Percentiles rank a stretch among this genome's conserved stretches.
These are phyloP conservation scores for Tetragonia tetragonoides DNA, from an alignment of 148 eudicot genomes.

Conservation along the genomic window DNA sequence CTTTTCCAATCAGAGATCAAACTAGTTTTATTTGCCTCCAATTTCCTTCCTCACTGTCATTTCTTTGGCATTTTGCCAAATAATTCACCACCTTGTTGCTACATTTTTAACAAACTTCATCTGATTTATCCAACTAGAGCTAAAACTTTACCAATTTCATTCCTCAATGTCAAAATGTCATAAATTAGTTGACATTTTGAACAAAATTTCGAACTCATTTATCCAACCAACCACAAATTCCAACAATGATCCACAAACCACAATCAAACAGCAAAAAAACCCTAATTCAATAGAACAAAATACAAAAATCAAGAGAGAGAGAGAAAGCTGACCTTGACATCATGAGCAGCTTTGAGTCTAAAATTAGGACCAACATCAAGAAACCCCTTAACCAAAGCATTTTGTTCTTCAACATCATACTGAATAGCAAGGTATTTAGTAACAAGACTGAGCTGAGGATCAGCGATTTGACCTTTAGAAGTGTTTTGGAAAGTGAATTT, in stretches of 20 bases:
- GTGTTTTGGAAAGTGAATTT: conserved; percentile 67
- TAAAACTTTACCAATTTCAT: too few relatives aligned
- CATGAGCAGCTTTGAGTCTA: conserved; percentile 32
- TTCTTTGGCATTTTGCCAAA: too few relatives aligned
- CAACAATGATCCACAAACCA: too few relatives aligned
- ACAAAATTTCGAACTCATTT: too few relatives aligned
- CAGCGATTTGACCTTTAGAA: conserved; percentile 49
- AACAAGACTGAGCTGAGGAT: conserved; percentile 55
- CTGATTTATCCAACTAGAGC: too few relatives aligned
- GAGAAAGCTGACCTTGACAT: conserved; percentile 52
- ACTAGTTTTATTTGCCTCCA: too few relatives aligned
- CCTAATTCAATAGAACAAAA: not conserved
- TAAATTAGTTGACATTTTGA: too few relatives aligned
- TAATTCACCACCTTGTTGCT: too few relatives aligned
- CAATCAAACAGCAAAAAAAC: not conserved
- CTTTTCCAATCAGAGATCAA: not conserved
- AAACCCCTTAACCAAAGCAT: conserved; percentile 60
- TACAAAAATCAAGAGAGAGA: not conserved
- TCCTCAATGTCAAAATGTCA: too few relatives aligned
- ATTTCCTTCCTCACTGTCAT: too few relatives aligned
- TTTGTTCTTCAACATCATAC: conserved; percentile 64
- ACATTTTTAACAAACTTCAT: too few relatives aligned
- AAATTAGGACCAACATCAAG: conserved; percentile 55
- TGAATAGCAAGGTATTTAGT: conserved; percentile 59
- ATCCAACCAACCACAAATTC: too few relatives aligned